These are phyloP conservation scores for Aegilops umbellulata DNA, from an alignment of 176 grass and related monocot species.

Conservation along the genomic window DNA sequence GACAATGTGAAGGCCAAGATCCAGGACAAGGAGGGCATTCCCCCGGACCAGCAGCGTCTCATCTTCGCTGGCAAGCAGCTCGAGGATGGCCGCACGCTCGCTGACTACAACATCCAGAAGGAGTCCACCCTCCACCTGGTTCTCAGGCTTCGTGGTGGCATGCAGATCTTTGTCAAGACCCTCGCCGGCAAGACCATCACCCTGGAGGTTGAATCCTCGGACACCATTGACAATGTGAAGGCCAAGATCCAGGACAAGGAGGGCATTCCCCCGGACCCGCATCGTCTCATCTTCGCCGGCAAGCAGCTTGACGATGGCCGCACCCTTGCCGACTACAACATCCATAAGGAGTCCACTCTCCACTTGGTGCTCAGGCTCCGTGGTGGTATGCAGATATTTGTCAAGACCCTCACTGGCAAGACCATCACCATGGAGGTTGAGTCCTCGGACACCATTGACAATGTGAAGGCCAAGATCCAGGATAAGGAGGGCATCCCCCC, in stretches of 20 bases:
- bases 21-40: slow-evolving; percentile 82
- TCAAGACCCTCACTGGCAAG: slow-evolving; percentile 65
- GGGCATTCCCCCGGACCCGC: slow-evolving; percentile 48
- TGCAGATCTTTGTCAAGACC: slow-evolving; percentile 75
- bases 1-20: slow-evolving; percentile 78
- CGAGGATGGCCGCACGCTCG: slow-evolving; percentile 68
- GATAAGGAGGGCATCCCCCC: slow-evolving; percentile 55
- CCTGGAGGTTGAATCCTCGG: slow-evolving; percentile 39
- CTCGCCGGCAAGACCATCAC: slow-evolving; percentile 64
- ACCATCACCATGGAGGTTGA: slow-evolving; percentile 55
- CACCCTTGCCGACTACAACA: slow-evolving; percentile 60
- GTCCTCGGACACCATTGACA: slow-evolving; percentile 47
- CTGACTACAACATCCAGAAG: slow-evolving; percentile 90
- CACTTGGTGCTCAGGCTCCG: slow-evolving; percentile 33
- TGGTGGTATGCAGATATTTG: slow-evolving; percentile 57
- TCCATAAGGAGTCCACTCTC: slow-evolving; percentile 57
- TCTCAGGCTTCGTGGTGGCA: not conserved
- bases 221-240: slow-evolving; percentile 57
- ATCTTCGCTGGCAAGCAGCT: slow-evolving; percentile 87
- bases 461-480: slow-evolving; percentile 59
- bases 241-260: slow-evolving; percentile 67
- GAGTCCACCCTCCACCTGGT: slow-evolving; percentile 39
- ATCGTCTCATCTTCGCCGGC: slow-evolving; percentile 43
- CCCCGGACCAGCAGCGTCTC: slow-evolving; percentile 70
- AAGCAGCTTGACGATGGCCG: slow-evolving; percentile 63